Evolutionary conservation across 2,329 filamentous ascomycete genomes (phyloP).

Genomic region (Curvularia sp.): DNA sequence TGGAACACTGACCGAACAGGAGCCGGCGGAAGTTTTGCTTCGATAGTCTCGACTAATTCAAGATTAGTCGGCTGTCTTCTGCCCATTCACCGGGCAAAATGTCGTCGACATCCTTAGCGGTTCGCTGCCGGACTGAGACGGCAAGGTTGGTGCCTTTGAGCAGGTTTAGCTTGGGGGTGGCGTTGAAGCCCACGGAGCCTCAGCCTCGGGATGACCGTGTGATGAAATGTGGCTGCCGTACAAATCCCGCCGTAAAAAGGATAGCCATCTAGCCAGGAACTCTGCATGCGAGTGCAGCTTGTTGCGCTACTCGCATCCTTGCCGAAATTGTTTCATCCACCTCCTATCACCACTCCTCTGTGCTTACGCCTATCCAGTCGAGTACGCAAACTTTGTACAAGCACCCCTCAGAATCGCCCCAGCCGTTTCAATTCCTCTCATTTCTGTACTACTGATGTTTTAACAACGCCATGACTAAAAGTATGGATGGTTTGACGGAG

Average conservation of each 20-base stretch:
- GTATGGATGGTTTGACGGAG: background rate
- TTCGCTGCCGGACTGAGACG: background rate
- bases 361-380: background rate
- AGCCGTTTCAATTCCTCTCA: background rate
- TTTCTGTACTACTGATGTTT: background rate
- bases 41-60: background rate
- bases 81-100: slow-evolving; percentile 2
- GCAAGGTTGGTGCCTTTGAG: slow-evolving; percentile 12
- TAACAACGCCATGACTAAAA: background rate
- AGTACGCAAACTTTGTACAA: background rate
- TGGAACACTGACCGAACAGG: background rate
- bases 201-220: slow-evolving; percentile 10
- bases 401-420: background rate
- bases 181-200: background rate
- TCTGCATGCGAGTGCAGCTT: background rate
- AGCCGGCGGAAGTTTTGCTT: background rate
- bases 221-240: slow-evolving; percentile 2
- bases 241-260: background rate
- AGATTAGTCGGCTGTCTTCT: background rate
- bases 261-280: background rate
- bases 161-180: background rate
- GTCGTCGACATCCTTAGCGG: slow-evolving; percentile 1
- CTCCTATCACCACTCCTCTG: background rate
- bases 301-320: background rate
- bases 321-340: background rate